Conservation (phyloP, 768 basidiomycete species). For the Tricholoma saponaceum region DNA sequence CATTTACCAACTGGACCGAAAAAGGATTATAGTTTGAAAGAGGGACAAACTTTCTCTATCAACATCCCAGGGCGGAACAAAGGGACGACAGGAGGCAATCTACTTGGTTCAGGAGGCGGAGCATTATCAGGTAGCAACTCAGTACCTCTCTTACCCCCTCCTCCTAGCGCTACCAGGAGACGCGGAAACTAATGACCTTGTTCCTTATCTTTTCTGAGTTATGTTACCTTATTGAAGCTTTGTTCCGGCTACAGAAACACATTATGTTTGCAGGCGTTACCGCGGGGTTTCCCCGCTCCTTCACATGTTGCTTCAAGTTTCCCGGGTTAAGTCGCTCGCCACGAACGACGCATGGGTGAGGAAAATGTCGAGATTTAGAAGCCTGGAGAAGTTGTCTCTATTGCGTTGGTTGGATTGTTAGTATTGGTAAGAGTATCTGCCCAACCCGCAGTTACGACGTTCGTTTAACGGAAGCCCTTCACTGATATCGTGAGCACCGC, state of each 20-base stretch:
- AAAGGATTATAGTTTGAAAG: slow-evolving; percentile 92
- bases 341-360: no score
- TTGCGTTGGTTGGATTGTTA: no score
- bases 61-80: slow-evolving; percentile 77
- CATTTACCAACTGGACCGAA: slow-evolving; percentile 75
- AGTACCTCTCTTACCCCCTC: slow-evolving; percentile 80
- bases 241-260: not conserved
- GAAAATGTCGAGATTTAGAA: no score
- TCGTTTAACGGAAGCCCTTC: no score
- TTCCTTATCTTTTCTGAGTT: not conserved
- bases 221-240: not conserved
- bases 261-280: not conserved
- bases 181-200: slow-evolving; percentile 15
- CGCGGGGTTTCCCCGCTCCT: no score
- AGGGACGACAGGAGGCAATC: slow-evolving; percentile 28
- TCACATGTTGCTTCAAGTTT: no score
- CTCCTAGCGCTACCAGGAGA: slow-evolving; percentile 60
- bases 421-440: no score
- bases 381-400: no score
- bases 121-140: slow-evolving; percentile 30
- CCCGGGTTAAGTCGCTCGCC: no score
- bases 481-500: no score
- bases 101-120: slow-evolving; percentile 32
- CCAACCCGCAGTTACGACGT: no score
- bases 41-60: slow-evolving; percentile 93